Base-by-base conservation (phyloP, 106 monocot species). In the Narthecium ossifragum region DNA sequence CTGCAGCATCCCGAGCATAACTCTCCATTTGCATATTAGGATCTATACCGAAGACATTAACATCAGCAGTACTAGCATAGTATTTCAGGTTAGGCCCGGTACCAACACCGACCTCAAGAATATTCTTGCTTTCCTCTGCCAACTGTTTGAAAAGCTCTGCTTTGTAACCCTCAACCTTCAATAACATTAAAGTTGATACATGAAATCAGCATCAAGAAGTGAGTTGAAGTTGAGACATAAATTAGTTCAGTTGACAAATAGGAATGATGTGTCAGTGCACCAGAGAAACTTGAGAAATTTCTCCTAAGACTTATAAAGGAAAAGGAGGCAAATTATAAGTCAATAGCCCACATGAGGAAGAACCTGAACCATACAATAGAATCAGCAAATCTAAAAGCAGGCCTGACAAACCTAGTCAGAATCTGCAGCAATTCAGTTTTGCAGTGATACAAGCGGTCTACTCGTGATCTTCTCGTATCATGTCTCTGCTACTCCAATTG, bases 61-160 rank as follows among this genome's bases (percentile, higher is more conserved):
- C 52, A 69, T 70, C 72, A 23, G 45, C 25, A 40, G 59, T 53
- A 26, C 22, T 47, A 6, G 63, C 85, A 76, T 94, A 94, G 60
- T 85, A 89, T 69, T 75, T 88, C 53, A 94, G 68, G 59, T 94
- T 94, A 57, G 93, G 82, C 8, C 89, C 93, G 5, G 82, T 86
- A 39, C 93, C 88, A 48, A 94, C 73, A 31, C 88, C 93, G n/a
- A 94, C 70, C 70, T 94, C 93, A 6, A 89, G 54, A 59, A 89
- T 47, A 15, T 73, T 78, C 70, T 76, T 86, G 31, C 57, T 56
- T n/a, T 73, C 49, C 10, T 51, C 78, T 11, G 28, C 37, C 50
- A 85, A 59, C 13, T 55, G 27, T 30, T 43, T 7, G 63, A 94
- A 94, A 17, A 94, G 72, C 34, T 85, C 57, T 17, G 25, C 36